Conservation (phyloP, 148 eudicot species). For the Amaranthus palmeri region DNA sequence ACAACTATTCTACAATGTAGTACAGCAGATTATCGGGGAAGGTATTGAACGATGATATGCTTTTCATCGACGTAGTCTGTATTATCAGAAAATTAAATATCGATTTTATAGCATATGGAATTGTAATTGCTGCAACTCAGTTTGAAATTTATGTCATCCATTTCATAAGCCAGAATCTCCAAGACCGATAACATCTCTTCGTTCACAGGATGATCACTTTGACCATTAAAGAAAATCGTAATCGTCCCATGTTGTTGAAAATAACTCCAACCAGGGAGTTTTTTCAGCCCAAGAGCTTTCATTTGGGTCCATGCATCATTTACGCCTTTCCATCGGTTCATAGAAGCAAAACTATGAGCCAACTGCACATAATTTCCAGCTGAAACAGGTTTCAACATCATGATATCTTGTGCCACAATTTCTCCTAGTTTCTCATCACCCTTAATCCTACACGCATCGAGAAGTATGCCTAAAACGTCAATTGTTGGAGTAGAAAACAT, state of each 20-base stretch:
- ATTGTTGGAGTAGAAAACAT: slow-evolving; percentile 47
- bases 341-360: slow-evolving; percentile 72
- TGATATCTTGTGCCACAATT: slow-evolving; percentile 49
- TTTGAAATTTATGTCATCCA: slow-evolving; percentile 27
- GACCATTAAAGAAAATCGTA: slow-evolving; percentile 60
- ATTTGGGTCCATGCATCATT: slow-evolving; percentile 69
- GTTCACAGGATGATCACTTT: slow-evolving; percentile 56
- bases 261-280: slow-evolving; percentile 85
- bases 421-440: slow-evolving; percentile 52
- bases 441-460: slow-evolving; percentile 71
- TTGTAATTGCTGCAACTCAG: slow-evolving; percentile 10
- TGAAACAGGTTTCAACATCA: slow-evolving; percentile 39
- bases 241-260: slow-evolving; percentile 59
- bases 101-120: background rate
- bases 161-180: slow-evolving; percentile 47
- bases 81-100: background rate
- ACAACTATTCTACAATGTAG: too few species aligned
- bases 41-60: too few species aligned
- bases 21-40: too few species aligned
- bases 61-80: too few species aligned
- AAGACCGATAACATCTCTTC: slow-evolving; percentile 45
- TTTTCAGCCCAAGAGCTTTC: slow-evolving; percentile 75
- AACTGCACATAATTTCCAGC: slow-evolving; percentile 74
- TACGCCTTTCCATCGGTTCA: slow-evolving; percentile 75
- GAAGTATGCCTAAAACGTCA: slow-evolving; percentile 73